Percentiles rank a stretch among this genome's conserved stretches.
Conservation (phyloP, 305 asterid genomes). For the Salvia sclarea region DNA sequence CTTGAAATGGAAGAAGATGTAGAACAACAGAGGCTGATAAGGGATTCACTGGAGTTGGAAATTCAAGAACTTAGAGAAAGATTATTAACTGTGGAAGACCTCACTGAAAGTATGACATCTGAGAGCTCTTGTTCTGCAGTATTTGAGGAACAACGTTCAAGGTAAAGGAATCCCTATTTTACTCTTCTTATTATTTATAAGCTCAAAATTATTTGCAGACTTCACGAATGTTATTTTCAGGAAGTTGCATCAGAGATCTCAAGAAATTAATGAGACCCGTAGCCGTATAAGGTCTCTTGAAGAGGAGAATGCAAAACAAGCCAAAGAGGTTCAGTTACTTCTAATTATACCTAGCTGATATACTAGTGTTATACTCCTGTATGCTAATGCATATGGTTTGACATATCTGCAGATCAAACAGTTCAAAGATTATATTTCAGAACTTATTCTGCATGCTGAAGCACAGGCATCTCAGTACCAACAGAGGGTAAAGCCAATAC, state of each 20-base stretch:
- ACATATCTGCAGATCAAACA: conserved; percentile 60
- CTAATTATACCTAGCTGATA: conserved; percentile 21
- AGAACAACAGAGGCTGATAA: conserved; percentile 54
- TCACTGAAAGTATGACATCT: conserved; percentile 55
- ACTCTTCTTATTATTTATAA: conserved; percentile 22
- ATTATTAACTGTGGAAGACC: conserved; percentile 64
- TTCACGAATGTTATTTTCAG: conserved; percentile 35
- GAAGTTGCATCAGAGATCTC: conserved; percentile 46
- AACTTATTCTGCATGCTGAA: conserved; percentile 79
- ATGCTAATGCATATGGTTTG: conserved; percentile 34
- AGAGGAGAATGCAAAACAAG: conserved; percentile 65
- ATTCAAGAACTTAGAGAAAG: conserved; percentile 68
- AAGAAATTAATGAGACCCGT: conserved; percentile 53
- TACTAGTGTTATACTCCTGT: conserved; percentile 14
- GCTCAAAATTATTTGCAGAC: conserved; percentile 18
- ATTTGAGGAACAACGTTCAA: conserved; percentile 46
- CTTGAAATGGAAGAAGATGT: conserved; percentile 83
- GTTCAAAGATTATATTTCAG: conserved; percentile 68
- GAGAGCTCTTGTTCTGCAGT: conserved; percentile 45
- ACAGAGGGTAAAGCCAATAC: conserved; percentile 57
- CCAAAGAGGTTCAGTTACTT: conserved; percentile 55
- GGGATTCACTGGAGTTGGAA: conserved; percentile 72
- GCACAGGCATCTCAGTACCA: conserved; percentile 91
- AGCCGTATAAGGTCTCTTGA: conserved; percentile 57
- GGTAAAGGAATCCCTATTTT: conserved; percentile 46